These are phyloP conservation scores for Nakazawaea molendinolei DNA, from an alignment of 805 yeast genomes.

Conservation along the genomic window DNA sequence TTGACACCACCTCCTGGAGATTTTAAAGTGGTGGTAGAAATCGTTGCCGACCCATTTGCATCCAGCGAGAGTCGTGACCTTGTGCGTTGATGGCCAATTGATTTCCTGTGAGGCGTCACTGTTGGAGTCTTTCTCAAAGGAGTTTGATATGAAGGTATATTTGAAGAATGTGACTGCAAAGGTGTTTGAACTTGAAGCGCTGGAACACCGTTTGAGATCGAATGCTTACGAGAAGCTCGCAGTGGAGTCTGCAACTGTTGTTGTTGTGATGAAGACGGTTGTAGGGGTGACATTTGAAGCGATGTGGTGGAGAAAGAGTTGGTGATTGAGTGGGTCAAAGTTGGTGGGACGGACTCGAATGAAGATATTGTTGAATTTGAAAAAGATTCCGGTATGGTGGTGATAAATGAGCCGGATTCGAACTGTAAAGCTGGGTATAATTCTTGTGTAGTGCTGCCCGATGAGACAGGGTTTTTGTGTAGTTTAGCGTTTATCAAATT, in stretches of 20 bases:
- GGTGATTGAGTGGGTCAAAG: conserved; percentile 17
- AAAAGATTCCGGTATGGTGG: conserved; percentile 23
- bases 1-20: conserved; percentile 34
- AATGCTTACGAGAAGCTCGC: conserved; percentile 22
- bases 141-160: conserved; percentile 16
- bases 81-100: conserved; percentile 34
- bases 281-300: conserved; percentile 14
- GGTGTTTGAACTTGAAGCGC: conserved; percentile 26
- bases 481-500: conserved; percentile 5
- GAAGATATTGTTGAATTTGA: conserved; percentile 29
- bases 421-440: conserved; percentile 11
- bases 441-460: background rate
- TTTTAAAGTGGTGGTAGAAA: conserved; percentile 19
- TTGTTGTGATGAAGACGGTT: conserved; percentile 24
- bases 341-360: conserved; percentile 22
- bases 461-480: background rate
- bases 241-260: conserved; percentile 31
- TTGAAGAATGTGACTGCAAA: conserved; percentile 18
- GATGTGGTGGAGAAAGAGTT: conserved; percentile 15
- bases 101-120: conserved; percentile 26
- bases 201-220: conserved; percentile 8
- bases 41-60: conserved; percentile 22
- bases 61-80: conserved; percentile 34
- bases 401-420: conserved; percentile 10
- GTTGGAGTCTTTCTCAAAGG: conserved; percentile 17